Evolutionary conservation across 2,329 filamentous ascomycete species (phyloP).

Genomic region (Clonostachys chloroleuca): DNA sequence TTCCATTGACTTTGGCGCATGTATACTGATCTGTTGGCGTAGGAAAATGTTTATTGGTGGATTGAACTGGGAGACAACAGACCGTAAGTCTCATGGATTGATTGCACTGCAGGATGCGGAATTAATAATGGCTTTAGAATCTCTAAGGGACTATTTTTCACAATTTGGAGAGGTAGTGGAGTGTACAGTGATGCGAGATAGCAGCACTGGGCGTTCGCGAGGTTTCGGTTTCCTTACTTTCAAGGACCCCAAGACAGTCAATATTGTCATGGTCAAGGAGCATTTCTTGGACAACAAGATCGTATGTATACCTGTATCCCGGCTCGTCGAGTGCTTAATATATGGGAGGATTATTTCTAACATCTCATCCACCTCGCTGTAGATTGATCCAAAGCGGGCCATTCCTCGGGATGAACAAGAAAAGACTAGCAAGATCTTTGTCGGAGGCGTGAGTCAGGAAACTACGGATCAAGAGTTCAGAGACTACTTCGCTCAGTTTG

Average conservation of each 20-base stretch:
- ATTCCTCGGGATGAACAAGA: slow-evolving; percentile 98
- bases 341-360: too few species aligned
- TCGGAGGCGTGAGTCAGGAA: slow-evolving; percentile 95
- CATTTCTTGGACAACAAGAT: slow-evolving; percentile 98
- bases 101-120: not conserved
- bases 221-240: slow-evolving; percentile 98
- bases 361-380: not conserved
- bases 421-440: slow-evolving; percentile 97
- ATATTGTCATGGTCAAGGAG: slow-evolving; percentile 99
- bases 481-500: slow-evolving; percentile 95
- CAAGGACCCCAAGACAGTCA: slow-evolving; percentile 95
- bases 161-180: slow-evolving; percentile 97
- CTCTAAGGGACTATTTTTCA: slow-evolving; percentile 92
- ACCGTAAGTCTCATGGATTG: slow-evolving; percentile 62
- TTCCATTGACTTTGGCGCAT: too few species aligned
- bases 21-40: slow-evolving; percentile 10
- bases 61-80: slow-evolving; percentile 97
- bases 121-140: slow-evolving; percentile 56
- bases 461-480: slow-evolving; percentile 95
- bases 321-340: not conserved
- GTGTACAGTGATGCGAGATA: slow-evolving; percentile 99
- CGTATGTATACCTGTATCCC: slow-evolving; percentile 51
- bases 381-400: slow-evolving; percentile 98
- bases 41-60: slow-evolving; percentile 99
- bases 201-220: slow-evolving; percentile 85